Base-by-base conservation (phyloP, 768 basidiomycete species). In the Hemileccinum impolitum region DNA sequence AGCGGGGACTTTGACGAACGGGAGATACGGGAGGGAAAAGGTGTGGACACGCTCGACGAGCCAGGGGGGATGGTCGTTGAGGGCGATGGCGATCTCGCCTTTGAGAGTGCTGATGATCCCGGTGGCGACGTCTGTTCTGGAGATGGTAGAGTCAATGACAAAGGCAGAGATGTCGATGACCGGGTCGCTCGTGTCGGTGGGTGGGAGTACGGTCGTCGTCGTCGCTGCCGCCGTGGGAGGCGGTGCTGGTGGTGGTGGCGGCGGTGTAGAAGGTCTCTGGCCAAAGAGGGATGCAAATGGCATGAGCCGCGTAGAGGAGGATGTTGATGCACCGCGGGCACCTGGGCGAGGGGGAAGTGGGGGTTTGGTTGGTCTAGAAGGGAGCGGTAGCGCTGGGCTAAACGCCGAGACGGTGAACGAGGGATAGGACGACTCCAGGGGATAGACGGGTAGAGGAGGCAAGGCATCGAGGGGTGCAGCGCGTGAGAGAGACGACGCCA, bases 201-300 rank as follows among this genome's bases (percentile, higher is more conserved):
- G 48, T 2, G 68, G 54, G 23, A 72, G 52, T 23, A 60, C 43
- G 12, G 47, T 17, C 63, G 53, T 2, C 18, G 45, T 15, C 2
- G 54, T 17, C 9, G 48, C 65, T 36, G 13, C 58, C 36, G 45
- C 64, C 32, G 14, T 58, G 35, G 44, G 64, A 57, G 56, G 67
- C 52, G 44, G 66, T 11, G 59, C 56, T 25, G 65, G 65, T 9
- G 59, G 70, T 11, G 59, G 56, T 25, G 65, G 65, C 9, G 59
- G 70, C 17, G 64, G 53, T 19, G 61, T 68, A 35, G 65, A 55
- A 5, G 72, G 50, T 41, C 67, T 58, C 32, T 69, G 62, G 6
- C 82, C 87, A 57, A 90, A 91, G n/a, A 94, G 75, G 2, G 85
- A 85, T 0, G 88, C 85, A 56, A 94, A 93, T 0, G 90, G 84